Conservation (phyloP, 2,329 filamentous ascomycete genomes). For the Stachybotrys chlorohalonatus region DNA sequence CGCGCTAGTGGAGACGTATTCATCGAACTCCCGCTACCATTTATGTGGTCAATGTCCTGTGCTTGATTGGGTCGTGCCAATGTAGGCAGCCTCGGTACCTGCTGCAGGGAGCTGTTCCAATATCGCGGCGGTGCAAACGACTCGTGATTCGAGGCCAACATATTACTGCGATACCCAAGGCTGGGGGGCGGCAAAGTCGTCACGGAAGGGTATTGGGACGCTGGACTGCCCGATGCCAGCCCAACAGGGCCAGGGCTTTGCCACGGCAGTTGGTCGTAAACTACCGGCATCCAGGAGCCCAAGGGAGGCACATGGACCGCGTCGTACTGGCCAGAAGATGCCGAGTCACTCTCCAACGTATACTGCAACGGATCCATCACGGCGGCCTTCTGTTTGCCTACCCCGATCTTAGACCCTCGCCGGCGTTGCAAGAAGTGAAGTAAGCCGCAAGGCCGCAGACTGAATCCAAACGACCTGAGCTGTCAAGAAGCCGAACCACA, state of each 20-base stretch:
- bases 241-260: too few species aligned
- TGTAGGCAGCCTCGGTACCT: neutral
- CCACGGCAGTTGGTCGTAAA: too few species aligned
- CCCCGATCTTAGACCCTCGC: too few species aligned
- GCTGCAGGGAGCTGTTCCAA: neutral
- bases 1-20: too few species aligned
- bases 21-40: too few species aligned
- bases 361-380: slow-evolving; percentile 19
- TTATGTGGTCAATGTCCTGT: neutral
- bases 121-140: neutral
- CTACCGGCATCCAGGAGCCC: slow-evolving; percentile 10
- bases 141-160: neutral
- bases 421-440: too few species aligned
- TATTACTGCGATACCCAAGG: neutral
- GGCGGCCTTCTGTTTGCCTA: neutral
- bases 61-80: neutral
- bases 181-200: neutral
- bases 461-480: too few species aligned
- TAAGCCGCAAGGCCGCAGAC: too few species aligned
- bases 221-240: too few species aligned
- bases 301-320: slow-evolving; percentile 8
- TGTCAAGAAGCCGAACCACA: too few species aligned
- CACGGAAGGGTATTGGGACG: too few species aligned
- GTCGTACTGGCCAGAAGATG: slow-evolving; percentile 12
- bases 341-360: slow-evolving; percentile 10